Evolutionary conservation across 1,284 basidiomycete species (phyloP), one percentile per base, ranked within the genome.

Genomic region (Trametes polyzona): DNA sequence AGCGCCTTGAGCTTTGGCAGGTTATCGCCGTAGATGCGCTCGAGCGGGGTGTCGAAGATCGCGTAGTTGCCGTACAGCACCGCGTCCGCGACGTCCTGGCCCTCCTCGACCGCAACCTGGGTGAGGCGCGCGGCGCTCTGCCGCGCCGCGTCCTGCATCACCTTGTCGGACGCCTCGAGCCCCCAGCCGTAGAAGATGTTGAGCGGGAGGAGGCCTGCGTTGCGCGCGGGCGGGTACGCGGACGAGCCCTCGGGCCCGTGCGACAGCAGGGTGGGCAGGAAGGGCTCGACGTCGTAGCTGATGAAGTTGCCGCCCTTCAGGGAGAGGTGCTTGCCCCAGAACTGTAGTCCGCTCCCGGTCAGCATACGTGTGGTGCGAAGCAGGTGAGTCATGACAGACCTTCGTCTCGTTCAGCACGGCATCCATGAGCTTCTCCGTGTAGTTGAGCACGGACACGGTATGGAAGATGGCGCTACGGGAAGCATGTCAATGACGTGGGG

Each of bases 231-330:
- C 5, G 82, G 83, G 64, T 76, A 85, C 0, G 82, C 82, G 2
- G 81, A 73, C 3, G 67, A 62, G 4, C 66, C 49, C 21, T 52
- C 69, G 12, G 69, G 55, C 47, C 69, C 73, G 62, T 83, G 78
- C 1, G 68, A 66, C 64, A 81, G 76, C 55, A 82, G 62, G 21
- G 65, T 66, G 0, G 78, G 67, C 4, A 83, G 73, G 76, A 86
- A 86, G 4, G 82, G 80, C 58, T 87, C 83, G 56, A 84, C 73
- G 52, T 75, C 78, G 63, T 83, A 86, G 11, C 79, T 81, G 59
- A 76, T 63, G 32, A 74, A 73, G 7, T 53, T 50, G 27, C 58
- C 67, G 33, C 61, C 55, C 23, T 52, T 40, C 47, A 65, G 46
- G n/a, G 58, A 57, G 16, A 72, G 62, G 17, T 29, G 42, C 8